phyloP scores from a whole-genome alignment of 306 rosid genomes.

The Lathyrus tuberosus region DNA sequence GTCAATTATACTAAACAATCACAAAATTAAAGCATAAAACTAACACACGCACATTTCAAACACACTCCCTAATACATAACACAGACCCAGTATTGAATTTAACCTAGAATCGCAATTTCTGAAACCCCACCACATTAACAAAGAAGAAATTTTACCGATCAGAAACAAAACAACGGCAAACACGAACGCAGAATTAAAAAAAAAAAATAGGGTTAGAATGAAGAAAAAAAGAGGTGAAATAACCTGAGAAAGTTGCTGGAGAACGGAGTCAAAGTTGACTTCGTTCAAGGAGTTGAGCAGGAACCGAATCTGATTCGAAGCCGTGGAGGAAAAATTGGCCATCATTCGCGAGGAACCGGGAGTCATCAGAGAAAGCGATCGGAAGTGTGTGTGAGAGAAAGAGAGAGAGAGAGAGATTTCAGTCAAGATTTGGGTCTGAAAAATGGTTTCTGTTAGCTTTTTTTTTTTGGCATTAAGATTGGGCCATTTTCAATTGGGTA shows the following conservation, averaged over 20 bases:
- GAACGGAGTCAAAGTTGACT: slow-evolving; percentile 73
- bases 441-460: not conserved
- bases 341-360: slow-evolving; percentile 11
- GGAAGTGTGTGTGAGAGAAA: not conserved
- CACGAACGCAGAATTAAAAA: not conserved
- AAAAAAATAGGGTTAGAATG: not conserved
- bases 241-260: slow-evolving; percentile 78
- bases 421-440: too few species aligned
- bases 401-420: not conserved
- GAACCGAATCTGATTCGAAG: slow-evolving; percentile 83
- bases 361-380: not conserved
- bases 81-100: not conserved
- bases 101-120: not conserved
- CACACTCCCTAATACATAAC: not conserved
- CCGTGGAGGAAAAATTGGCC: slow-evolving; percentile 54
- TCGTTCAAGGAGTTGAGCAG: slow-evolving; percentile 74
- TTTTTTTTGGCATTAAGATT: not conserved
- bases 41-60: not conserved
- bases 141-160: slow-evolving; percentile 15
- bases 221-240: not conserved
- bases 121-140: slow-evolving; percentile 1
- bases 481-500: not conserved
- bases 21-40: slow-evolving; percentile 16
- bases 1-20: not conserved
- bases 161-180: not conserved